A percentile compares a stretch with the other conserved stretches of the same genome.
Evolutionary conservation across 2,329 filamentous ascomycete genomes (phyloP).

Genomic region (Diaporthe citriasiana): DNA sequence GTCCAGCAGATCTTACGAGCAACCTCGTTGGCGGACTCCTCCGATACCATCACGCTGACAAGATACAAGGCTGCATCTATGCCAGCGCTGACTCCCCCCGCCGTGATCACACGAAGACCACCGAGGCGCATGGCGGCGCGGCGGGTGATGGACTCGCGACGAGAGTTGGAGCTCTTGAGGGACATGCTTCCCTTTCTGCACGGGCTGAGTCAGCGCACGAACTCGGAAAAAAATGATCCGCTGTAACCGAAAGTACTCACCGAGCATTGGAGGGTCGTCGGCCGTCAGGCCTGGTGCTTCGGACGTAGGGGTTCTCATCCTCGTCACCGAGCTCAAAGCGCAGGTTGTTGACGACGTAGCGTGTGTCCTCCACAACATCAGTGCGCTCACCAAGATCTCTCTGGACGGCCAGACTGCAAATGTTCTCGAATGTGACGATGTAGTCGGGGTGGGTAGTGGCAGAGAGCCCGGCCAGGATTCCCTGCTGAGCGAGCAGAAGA

Average conservation of each 20-base stretch:
- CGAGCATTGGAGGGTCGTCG: slow-evolving; percentile 73
- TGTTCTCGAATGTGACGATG: slow-evolving; percentile 84
- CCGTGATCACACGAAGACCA: slow-evolving; percentile 81
- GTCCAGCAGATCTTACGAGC: slow-evolving; percentile 83
- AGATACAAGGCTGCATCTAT: slow-evolving; percentile 89
- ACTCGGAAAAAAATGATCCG: too few relatives aligned
- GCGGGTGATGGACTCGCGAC: slow-evolving; percentile 85
- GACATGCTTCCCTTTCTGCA: slow-evolving; percentile 86
- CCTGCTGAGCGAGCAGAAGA: slow-evolving; percentile 81
- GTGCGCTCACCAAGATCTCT: slow-evolving; percentile 81
- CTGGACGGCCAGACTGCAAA: slow-evolving; percentile 81
- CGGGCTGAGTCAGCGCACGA: slow-evolving; percentile 17
- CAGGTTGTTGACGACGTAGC: slow-evolving; percentile 93
- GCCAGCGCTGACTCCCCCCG: slow-evolving; percentile 83
- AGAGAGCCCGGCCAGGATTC: slow-evolving; percentile 82
- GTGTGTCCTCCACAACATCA: slow-evolving; percentile 83
- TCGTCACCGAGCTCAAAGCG: slow-evolving; percentile 87
- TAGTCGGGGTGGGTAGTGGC: slow-evolving; percentile 88
- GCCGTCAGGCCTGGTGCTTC: slow-evolving; percentile 76
- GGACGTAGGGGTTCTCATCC: slow-evolving; percentile 87
- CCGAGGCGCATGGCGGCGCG: slow-evolving; percentile 82
- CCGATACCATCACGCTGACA: slow-evolving; percentile 84
- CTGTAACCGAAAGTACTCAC: slow-evolving; percentile 56
- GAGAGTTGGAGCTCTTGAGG: slow-evolving; percentile 79
- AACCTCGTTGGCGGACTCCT: slow-evolving; percentile 82